These are phyloP conservation scores for Pyricularia sp. DNA, from an alignment of 2,329 filamentous ascomycete species.

Conservation along the genomic window DNA sequence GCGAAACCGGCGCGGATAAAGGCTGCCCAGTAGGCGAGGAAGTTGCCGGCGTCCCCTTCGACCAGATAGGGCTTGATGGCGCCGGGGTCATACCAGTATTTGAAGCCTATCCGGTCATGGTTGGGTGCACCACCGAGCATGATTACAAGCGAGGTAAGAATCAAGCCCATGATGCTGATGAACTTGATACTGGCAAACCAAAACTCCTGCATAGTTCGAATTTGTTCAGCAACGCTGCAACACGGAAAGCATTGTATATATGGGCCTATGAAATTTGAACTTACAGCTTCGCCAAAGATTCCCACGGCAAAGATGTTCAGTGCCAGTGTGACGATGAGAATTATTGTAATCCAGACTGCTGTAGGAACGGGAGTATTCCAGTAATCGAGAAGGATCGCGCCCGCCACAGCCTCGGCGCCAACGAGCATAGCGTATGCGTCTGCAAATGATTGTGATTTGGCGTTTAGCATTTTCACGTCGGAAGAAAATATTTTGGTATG, in stretches of 20 bases:
- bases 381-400: conserved; percentile 45
- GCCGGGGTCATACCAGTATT: conserved; percentile 34
- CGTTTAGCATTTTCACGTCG: conserved; percentile 36
- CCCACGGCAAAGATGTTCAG: conserved; percentile 45
- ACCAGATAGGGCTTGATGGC: conserved; percentile 35
- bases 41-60: conserved; percentile 32
- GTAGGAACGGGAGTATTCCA: conserved; percentile 44
- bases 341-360: conserved; percentile 46
- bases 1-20: conserved; percentile 47
- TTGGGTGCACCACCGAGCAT: conserved; percentile 42
- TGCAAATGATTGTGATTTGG: conserved; percentile 35
- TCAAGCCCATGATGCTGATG: conserved; percentile 42
- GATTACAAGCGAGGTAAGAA: conserved; percentile 42
- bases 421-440: conserved; percentile 48
- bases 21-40: conserved; percentile 45
- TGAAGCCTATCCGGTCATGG: conserved; percentile 34
- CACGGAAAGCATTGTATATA: not conserved
- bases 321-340: conserved; percentile 37
- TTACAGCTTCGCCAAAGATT: conserved; percentile 41
- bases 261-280: not conserved
- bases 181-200: conserved; percentile 49
- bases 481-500: conserved; percentile 35
- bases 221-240: not conserved
- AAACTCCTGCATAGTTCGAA: conserved; percentile 29
- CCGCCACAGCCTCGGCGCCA: conserved; percentile 38